phyloP scores from a whole-genome alignment of 805 yeast genomes.

The Metschnikowia gelsemii region DNA sequence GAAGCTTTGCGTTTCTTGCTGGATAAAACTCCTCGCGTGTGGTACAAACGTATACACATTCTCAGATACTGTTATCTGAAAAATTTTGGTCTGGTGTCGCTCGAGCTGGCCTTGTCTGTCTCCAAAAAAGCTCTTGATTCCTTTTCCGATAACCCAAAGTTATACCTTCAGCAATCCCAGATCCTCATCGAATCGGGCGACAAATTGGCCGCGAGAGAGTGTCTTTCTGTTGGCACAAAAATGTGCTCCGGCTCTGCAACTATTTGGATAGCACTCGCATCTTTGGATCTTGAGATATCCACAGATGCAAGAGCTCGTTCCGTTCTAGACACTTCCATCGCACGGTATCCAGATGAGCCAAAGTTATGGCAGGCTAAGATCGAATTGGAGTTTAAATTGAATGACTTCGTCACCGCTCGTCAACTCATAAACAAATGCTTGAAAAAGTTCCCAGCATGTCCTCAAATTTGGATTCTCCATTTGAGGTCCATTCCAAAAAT shows the following conservation, averaged over 20 bases:
- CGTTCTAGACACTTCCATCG: conserved; percentile 62
- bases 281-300: conserved; percentile 40
- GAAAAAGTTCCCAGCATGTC: conserved; percentile 54
- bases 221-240: conserved; percentile 49
- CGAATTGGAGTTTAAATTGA: conserved; percentile 51
- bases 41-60: conserved; percentile 60
- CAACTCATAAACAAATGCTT: conserved; percentile 58
- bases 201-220: conserved; percentile 44
- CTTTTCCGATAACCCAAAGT: conserved; percentile 51
- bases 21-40: conserved; percentile 45
- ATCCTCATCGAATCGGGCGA: conserved; percentile 34
- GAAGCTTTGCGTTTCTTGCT: conserved; percentile 14
- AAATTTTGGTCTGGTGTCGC: conserved; percentile 10
- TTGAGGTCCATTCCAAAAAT: conserved; percentile 47
- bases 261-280: conserved; percentile 58
- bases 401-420: conserved; percentile 52
- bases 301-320: conserved; percentile 65
- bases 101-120: conserved; percentile 22
- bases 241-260: conserved; percentile 41
- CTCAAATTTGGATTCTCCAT: conserved; percentile 65
- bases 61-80: conserved; percentile 40
- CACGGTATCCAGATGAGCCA: conserved; percentile 50
- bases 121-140: conserved; percentile 46
- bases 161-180: conserved; percentile 66
- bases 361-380: conserved; percentile 59